Evolutionary conservation across 139 green algal species (phyloP), one percentile per base, ranked within the genome.

Genomic region (Chlorella sp.): DNA sequence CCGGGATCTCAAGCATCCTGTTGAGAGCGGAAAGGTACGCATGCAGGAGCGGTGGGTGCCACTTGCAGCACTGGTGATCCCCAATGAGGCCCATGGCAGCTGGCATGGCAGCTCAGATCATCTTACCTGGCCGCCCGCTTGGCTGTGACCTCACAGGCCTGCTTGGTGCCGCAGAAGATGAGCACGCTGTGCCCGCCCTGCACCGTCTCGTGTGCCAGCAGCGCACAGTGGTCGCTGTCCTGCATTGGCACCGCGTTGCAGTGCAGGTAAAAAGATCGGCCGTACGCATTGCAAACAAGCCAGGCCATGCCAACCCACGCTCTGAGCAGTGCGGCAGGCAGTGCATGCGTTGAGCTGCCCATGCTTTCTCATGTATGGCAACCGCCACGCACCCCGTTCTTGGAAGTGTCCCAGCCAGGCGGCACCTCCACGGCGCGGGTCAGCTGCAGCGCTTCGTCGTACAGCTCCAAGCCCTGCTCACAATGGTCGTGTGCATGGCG

Each of bases 121-220:
- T 4, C 73, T 36, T 64, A 79, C 83, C 74, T 69, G 56, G 83
- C 55, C 17, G 85, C 71, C 12, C 44, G 63, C 69, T 32, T 81
- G 56, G 86, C 86, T n/a, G 63, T 85, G 18, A 21, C 44, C 80
- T 89, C 79, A 78, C 91, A 94, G n/a, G 41, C 80, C 69, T 47
- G 65, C 83, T 96, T 95, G 62, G 92, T 93, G 60, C 80, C 87
- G 86, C 96, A 98, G 85, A 98, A 98, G 5, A 98, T 85, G 18
- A 98, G 90, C 32, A 97, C 95, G n/a, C 91, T 94, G 85, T 98
- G 85, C 7, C 92, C 90, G 2, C 90, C 82, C 30, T 90, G 39
- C 34, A 96, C 80, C 0, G 92, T 96, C 83, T 97, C 94, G 18
- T 87, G 36, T 4, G 85, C 82, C 1, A 99, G 93, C 71, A 85